Base-by-base conservation (phyloP, 202 grass and related monocot genomes). In the Setaria viridis region DNA sequence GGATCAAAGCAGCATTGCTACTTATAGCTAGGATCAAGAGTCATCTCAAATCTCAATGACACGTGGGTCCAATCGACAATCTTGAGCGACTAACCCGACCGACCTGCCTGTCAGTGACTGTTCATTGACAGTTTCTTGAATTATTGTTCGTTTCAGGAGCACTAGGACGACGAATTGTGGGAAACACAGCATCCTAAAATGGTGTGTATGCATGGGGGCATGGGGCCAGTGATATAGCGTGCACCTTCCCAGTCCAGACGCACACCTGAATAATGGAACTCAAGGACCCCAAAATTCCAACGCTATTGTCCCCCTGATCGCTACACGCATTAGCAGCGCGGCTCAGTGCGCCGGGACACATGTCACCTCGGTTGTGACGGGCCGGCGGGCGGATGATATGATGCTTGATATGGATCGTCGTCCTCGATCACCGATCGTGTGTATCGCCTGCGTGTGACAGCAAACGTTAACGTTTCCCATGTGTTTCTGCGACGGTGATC, bases 361-460 rank as follows among this genome's bases (percentile, higher is more conserved):
- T 78, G 83, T 50, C 64, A 9, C 16, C 72, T 84, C 82, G 7
- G 51, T 0, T 33, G 63, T 69, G 82, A 46, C 72, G 32, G 15
- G 63, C 49, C 20, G 46, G 39, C 5, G 76, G 76, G 29, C 11
- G 20, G 66, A 7, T 1, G 21, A 7, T 7, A 35, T 35, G 62
- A 34, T 19, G 32, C 13, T 49, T n/a, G 76, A 55, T 9, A 41
- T 10, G 50, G 8, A 19, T 49, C 70, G 56, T 30, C 81, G 21
- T 54, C 58, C 5, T 11, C 58, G 14, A 7, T 10, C 54, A 16
- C 6, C 54, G 59, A 62, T 62, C 59, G 3, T 32, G 60, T 46
- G 69, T 0, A 5, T 1, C 0, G 1, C 14, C 4, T 12, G 6
- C 12, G 6, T 30, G 46, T 30, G 45, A 71, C 20, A 70, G 32